phyloP scores from a whole-genome alignment of 1,284 basidiomycete species.

The Irpex sp. region DNA sequence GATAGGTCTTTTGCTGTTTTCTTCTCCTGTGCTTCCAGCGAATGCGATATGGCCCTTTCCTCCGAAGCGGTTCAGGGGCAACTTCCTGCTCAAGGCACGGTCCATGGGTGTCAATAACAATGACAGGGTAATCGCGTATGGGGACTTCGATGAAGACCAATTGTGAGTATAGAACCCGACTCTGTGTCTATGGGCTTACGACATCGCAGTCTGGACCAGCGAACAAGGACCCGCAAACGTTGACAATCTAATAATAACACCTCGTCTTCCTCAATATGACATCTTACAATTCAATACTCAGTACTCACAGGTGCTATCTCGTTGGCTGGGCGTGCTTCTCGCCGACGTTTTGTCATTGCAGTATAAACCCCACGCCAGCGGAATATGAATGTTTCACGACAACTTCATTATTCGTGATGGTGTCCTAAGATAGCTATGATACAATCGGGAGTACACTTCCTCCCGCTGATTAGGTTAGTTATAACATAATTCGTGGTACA shows the following conservation, averaged over 20 bases:
- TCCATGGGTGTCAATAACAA: conserved; percentile 71
- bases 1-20: background rate
- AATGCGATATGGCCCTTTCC: conserved; percentile 72
- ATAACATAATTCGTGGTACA: too few species aligned
- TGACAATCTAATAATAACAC: conserved; percentile 50
- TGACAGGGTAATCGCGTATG: conserved; percentile 80
- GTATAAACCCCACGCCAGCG: too few species aligned
- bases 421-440: too few species aligned
- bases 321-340: too few species aligned
- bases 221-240: conserved; percentile 67
- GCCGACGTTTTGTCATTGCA: too few species aligned
- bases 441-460: too few species aligned
- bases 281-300: too few species aligned
- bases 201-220: conserved; percentile 66
- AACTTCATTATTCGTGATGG: too few species aligned
- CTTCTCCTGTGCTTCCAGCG: background rate
- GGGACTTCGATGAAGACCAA: conserved; percentile 94
- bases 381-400: too few species aligned
- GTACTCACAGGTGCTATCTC: too few species aligned
- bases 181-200: background rate
- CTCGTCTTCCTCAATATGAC: background rate
- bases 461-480: too few species aligned
- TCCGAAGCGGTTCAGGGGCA: conserved; percentile 78
- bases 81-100: conserved; percentile 79
- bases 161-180: conserved; percentile 55